Evolutionary conservation across 1,284 basidiomycete species (phyloP), one percentile per base, ranked within the genome.

Genomic region (Bondarzewia mesenterica): DNA sequence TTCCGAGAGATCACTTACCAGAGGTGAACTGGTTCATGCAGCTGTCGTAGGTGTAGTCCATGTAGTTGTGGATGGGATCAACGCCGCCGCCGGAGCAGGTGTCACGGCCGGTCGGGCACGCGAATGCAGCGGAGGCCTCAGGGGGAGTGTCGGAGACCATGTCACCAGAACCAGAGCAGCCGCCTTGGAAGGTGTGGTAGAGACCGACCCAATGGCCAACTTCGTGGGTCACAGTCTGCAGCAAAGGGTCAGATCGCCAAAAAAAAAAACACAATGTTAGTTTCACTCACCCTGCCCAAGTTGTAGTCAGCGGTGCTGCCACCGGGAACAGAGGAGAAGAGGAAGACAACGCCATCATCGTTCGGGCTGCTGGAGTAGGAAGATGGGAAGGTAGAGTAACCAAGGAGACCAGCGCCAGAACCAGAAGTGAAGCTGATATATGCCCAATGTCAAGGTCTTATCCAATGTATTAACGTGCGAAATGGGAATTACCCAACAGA

Each of bases 161-260:
- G 57, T 81, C 77, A 14, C 77, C 78, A 15, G 63, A 48, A 35
- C 66, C 67, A 29, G 53, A 54, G 66, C 76, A 80, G 4, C 77
- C 77, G 23, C 76, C 77, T 57, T 80, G 73, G 67, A 79, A 81
- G 29, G 77, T 75, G 59, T 80, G 77, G 62, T 75, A 78, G 32
- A 79, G 66, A 29, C 78, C 77, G 54, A 77, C 69, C 75, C 74
- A 77, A 62, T 77, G 75, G 23, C 75, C 74, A 42, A 71, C 74
- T 59, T 80, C 78, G 57, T 80, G 78, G 4, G 75, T 76, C 38
- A 74, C 58, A 8, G 78, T 80, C 67, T 73, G 54, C 35, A 16
- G 21, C 44, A 26, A 32, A 18, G 22, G 8, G 12, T 36, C 25
- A 7, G 5, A 22, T 32, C 4, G 32, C 12, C 20, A 37, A 23